phyloP scores from a whole-genome alignment of 2,329 filamentous ascomycete genomes.

The Talaromyces sp. region DNA sequence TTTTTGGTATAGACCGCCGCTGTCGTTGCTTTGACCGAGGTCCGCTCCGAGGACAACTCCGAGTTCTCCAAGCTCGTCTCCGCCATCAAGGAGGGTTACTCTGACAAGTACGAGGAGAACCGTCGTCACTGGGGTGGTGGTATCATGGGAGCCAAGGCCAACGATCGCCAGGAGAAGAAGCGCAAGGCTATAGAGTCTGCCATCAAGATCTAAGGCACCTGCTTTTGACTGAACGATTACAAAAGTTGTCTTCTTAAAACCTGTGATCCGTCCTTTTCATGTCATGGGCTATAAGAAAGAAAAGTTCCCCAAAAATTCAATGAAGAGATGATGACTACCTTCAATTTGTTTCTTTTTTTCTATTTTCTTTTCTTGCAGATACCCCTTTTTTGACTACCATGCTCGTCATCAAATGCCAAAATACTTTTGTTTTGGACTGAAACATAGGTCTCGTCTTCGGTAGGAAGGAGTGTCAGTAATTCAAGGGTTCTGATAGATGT shows the following conservation, averaged over 20 bases:
- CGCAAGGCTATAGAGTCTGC: conserved; percentile 88
- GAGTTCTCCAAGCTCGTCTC: conserved; percentile 96
- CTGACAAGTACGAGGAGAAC: conserved; percentile 87
- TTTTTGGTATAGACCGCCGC: conserved; percentile 67
- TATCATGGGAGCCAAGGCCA: conserved; percentile 97
- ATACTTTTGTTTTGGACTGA: not conserved
- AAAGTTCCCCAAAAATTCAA: conserved; percentile 9
- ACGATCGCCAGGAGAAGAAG: conserved; percentile 72
- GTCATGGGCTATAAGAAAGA: not conserved
- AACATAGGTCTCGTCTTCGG: not conserved
- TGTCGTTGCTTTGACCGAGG: conserved; percentile 91
- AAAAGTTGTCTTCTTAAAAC: conserved; percentile 4
- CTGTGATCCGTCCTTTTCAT: conserved; percentile 1
- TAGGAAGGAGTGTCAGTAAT: not conserved
- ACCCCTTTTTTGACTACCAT: conserved; percentile 7
- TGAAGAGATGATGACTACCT: conserved; percentile 12
- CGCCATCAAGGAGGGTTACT: conserved; percentile 96
- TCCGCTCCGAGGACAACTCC: conserved; percentile 95
- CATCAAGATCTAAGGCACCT: conserved; percentile 82
- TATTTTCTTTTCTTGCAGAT: conserved; percentile 9
- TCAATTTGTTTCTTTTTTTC: conserved; percentile 4
- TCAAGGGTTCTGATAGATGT: not conserved
- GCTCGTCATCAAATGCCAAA: conserved; percentile 7
- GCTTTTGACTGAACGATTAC: conserved; percentile 2
- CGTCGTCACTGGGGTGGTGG: conserved; percentile 98